phyloP scores from a whole-genome alignment of 1,139 yeast species.

The Torulaspora globosa region DNA sequence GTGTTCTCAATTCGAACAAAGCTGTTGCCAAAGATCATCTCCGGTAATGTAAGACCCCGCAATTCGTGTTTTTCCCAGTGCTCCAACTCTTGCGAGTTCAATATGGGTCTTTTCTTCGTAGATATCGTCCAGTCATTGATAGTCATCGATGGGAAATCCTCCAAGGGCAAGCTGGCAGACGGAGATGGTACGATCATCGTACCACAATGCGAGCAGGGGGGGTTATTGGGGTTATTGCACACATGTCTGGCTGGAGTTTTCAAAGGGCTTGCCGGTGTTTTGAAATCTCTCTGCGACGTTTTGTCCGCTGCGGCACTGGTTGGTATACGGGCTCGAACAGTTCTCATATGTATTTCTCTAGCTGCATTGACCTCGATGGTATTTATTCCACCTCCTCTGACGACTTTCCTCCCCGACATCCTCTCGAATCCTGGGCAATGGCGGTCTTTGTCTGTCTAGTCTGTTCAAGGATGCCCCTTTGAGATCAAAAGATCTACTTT shows the following conservation, averaged over 20 bases:
- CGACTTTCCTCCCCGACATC: constrained; percentile 12
- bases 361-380: constrained; percentile 61
- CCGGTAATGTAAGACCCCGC: constrained; percentile 82
- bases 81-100: constrained; percentile 72
- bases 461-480: constrained; percentile 1
- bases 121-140: constrained; percentile 72
- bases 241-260: constrained; percentile 15
- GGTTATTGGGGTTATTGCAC: constrained; percentile 39
- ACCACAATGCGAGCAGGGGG: constrained; percentile 60
- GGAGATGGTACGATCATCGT: constrained; percentile 72
- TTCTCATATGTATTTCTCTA: constrained; percentile 52
- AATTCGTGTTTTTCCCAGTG: constrained; percentile 47
- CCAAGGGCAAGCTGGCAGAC: constrained; percentile 54
- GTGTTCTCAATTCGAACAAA: constrained; percentile 49
- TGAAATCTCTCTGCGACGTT: constrained; percentile 1
- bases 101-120: constrained; percentile 71
- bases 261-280: background rate
- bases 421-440: background rate
- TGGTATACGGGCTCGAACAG: constrained; percentile 35
- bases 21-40: constrained; percentile 96
- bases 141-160: constrained; percentile 62
- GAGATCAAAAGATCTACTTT: constrained; percentile 6
- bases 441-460: background rate
- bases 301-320: background rate
- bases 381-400: constrained; percentile 41